Evolutionary conservation across 108 stramenopile species (phyloP), one percentile per base, ranked within the genome.

Genomic region (Nannochloropsis salina): DNA sequence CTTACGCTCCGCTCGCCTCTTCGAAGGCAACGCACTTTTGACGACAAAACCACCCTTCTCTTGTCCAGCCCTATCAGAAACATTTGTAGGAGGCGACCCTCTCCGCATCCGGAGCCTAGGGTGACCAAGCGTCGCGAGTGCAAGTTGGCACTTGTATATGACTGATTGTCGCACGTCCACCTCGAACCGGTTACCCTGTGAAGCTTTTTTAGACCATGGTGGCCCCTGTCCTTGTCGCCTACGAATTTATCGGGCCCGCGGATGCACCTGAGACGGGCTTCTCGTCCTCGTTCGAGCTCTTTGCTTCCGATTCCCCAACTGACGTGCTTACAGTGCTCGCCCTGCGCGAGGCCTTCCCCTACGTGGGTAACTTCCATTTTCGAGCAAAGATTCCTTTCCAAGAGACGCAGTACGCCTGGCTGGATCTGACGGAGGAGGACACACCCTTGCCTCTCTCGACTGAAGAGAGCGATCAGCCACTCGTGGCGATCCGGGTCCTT

Each of bases 271-370:
- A 51, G 15, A 51, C 47, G 12, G 47, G 47, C 0, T 51, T 51
- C 12, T 12, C 47, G 15, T 51, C 47, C 47, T 51, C 47, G 12
- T 51, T 51, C 15, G 47, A 51, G 15, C 47, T 51, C 47, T 15
- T 51, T 10, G 47, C 12, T 15, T 51, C 10, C 0, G 15, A 51
- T 15, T 12, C 47, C 10, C 10, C 12, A 10, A 51, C 12, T 15
- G 47, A 51, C 10, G 47, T 51, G 12, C 47, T 15, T 10, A 51
- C 47, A 10, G 47, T 51, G 12, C 47, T 12, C 10, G 47, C 47
- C 47, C 47, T 51, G 47, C 47, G 47, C 47, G 47, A 51, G 15
- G 47, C 47, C 47, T 51, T 51, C 47, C 47, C 47, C 47, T 51
- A 51, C 47, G 12, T 51, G 47, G 47, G 47, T 15, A 1, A 51